Evolutionary conservation across 352 stramenopile species (phyloP).

Genomic region (Phytophthora parvispora): DNA sequence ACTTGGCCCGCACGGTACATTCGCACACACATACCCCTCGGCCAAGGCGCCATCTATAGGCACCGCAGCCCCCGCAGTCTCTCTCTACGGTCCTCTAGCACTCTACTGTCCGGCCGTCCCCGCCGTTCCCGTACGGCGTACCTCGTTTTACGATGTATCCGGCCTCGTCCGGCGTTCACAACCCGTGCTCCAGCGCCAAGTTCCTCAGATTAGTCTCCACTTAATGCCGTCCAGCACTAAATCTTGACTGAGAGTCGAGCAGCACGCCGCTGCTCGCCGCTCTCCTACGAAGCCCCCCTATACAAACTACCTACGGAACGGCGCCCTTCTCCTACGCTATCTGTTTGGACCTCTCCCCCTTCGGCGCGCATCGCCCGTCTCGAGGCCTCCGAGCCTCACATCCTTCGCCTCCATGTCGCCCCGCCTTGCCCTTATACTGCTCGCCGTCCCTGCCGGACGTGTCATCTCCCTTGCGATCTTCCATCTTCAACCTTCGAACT

Average conservation of each 20-base stretch:
- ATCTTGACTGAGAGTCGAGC: not conserved
- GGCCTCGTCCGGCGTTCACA: not conserved
- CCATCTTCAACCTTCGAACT: not conserved
- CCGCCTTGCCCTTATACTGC: not conserved
- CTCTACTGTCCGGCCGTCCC: not conserved
- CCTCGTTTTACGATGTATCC: not conserved
- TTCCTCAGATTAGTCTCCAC: not conserved
- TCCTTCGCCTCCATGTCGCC: not conserved
- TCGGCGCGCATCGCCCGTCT: not conserved
- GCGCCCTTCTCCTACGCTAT: not conserved
- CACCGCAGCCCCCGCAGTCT: not conserved
- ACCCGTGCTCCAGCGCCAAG: not conserved
- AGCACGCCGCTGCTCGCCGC: not conserved
- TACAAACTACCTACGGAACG: not conserved
- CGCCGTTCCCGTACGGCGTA: too few relatives aligned
- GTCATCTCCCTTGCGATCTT: not conserved
- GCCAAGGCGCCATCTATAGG: not conserved
- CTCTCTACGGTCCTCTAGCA: not conserved
- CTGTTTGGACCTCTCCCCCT: not conserved
- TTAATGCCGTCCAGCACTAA: not conserved
- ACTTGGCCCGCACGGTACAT: not conserved
- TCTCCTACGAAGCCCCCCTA: not conserved
- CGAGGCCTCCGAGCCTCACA: not conserved
- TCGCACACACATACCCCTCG: not conserved
- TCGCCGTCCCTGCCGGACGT: not conserved